Conservation (phyloP, 768 basidiomycete genomes). For the Punctularia strigosozonata region DNA sequence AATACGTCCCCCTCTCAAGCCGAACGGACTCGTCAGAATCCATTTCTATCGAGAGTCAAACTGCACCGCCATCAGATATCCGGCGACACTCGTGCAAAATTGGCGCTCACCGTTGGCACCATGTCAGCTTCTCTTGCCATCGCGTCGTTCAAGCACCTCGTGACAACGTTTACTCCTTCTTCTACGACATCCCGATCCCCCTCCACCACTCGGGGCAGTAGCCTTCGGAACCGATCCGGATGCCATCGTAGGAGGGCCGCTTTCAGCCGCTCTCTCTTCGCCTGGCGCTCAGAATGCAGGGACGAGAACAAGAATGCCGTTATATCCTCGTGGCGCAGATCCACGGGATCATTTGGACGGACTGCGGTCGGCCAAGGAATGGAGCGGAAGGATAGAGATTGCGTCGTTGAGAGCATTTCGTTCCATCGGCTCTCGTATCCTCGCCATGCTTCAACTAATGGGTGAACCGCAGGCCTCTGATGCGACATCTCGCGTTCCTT, state of each 20-base stretch:
- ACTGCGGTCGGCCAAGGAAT: conserved; percentile 62
- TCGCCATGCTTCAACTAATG: conserved; percentile 47
- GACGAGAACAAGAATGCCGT: conserved; percentile 50
- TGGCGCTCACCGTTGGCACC: too few relatives aligned
- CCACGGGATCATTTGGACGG: conserved; percentile 29
- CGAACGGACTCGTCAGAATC: too few relatives aligned
- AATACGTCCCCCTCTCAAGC: too few relatives aligned
- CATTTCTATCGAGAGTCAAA: too few relatives aligned
- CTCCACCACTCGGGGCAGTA: conserved; percentile 39
- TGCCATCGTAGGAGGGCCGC: conserved; percentile 68
- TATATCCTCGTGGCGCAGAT: conserved; percentile 45
- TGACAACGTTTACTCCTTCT: conserved; percentile 53
- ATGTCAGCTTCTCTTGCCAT: conserved; percentile 23
- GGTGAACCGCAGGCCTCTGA: too few relatives aligned
- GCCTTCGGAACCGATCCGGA: conserved; percentile 60
- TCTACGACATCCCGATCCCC: conserved; percentile 43
- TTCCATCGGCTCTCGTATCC: conserved; percentile 58
- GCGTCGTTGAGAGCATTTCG: conserved; percentile 21
- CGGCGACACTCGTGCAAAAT: too few relatives aligned
- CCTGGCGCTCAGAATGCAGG: conserved; percentile 44
- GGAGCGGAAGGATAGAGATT: conserved; percentile 45
- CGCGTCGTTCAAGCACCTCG: conserved; percentile 55
- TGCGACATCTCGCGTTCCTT: too few relatives aligned
- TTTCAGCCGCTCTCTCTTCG: conserved; percentile 55
- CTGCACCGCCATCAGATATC: too few relatives aligned